Evolutionary conservation across 2,329 filamentous ascomycete species (phyloP).

Genomic region (Colletotrichum sp.): DNA sequence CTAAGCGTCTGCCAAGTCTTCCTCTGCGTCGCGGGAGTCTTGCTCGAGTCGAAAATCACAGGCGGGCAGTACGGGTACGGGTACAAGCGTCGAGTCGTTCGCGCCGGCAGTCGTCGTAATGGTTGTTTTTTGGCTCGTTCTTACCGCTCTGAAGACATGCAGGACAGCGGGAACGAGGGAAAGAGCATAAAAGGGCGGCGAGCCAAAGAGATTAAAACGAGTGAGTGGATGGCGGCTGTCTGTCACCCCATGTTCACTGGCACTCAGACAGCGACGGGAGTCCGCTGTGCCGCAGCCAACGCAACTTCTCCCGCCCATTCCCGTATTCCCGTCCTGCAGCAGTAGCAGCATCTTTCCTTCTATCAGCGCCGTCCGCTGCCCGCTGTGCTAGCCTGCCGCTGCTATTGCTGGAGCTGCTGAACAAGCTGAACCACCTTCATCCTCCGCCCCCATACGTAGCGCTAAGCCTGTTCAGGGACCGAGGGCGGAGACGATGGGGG

Average conservation of each 20-base stretch:
- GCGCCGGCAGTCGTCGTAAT: background rate
- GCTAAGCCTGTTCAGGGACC: conserved; percentile 12
- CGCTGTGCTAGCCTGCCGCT: background rate
- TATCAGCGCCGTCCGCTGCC: background rate
- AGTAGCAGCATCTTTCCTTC: background rate
- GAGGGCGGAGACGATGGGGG: background rate
- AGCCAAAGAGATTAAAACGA: conserved; percentile 8
- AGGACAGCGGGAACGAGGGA: conserved; percentile 2
- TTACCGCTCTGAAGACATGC: conserved; percentile 1
- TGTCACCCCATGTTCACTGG: conserved; percentile 1
- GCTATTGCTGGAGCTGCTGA: background rate
- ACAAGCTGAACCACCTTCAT: conserved; percentile 1
- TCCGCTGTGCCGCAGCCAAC: background rate
- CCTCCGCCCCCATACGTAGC: background rate
- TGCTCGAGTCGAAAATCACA: background rate
- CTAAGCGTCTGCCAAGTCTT: background rate
- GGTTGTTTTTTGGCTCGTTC: background rate
- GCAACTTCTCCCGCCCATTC: background rate
- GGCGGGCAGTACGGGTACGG: background rate
- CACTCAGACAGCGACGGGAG: background rate
- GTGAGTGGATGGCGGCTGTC: background rate
- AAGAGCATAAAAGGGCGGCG: background rate
- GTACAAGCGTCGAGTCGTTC: background rate
- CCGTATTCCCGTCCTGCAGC: background rate
- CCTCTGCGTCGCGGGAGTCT: background rate